Evolutionary conservation across 352 stramenopile species (phyloP).

Genomic region (Phytophthora hybrid): DNA sequence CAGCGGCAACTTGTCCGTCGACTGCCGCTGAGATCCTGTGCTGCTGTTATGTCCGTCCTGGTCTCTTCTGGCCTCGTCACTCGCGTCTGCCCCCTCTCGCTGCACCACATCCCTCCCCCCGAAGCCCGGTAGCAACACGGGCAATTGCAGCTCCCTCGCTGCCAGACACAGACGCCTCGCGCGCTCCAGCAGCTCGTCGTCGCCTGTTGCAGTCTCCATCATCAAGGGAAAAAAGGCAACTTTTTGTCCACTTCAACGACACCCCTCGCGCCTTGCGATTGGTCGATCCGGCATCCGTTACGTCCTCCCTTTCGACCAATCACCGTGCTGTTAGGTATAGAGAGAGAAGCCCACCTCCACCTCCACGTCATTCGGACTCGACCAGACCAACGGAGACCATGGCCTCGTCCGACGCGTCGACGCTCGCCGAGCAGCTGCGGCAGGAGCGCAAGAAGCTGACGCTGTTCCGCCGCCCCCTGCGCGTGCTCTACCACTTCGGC

Average conservation of each 20-base stretch:
- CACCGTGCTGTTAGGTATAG: slow-evolving; percentile 4
- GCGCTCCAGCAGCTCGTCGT: slow-evolving; percentile 53
- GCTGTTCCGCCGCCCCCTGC: slow-evolving; percentile 79
- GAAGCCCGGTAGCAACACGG: neutral
- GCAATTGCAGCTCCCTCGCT: slow-evolving; percentile 27
- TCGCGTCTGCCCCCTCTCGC: neutral
- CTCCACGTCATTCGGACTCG: slow-evolving; percentile 15
- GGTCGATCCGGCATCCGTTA: slow-evolving; percentile 3
- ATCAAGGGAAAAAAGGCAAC: neutral
- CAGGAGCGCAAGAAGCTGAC: slow-evolving; percentile 87
- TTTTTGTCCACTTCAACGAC: slow-evolving; percentile 23
- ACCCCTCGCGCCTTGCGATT: slow-evolving; percentile 6
- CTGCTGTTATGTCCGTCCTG: neutral
- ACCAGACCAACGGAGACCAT: slow-evolving; percentile 24
- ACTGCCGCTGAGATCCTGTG: neutral
- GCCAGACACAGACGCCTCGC: slow-evolving; percentile 51
- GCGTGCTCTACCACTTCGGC: slow-evolving; percentile 84
- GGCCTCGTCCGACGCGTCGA: slow-evolving; percentile 7
- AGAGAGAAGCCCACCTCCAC: neutral
- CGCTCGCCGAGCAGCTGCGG: slow-evolving; percentile 68
- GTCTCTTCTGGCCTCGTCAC: neutral
- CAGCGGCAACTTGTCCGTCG: slow-evolving; percentile 1
- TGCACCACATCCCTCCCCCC: neutral
- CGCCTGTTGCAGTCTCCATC: slow-evolving; percentile 6
- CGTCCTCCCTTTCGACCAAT: slow-evolving; percentile 25